A percentile compares a stretch with the other conserved stretches of the same genome.
Conservation (phyloP, 1,284 basidiomycete species). For the Neolentinus lepideus region DNA sequence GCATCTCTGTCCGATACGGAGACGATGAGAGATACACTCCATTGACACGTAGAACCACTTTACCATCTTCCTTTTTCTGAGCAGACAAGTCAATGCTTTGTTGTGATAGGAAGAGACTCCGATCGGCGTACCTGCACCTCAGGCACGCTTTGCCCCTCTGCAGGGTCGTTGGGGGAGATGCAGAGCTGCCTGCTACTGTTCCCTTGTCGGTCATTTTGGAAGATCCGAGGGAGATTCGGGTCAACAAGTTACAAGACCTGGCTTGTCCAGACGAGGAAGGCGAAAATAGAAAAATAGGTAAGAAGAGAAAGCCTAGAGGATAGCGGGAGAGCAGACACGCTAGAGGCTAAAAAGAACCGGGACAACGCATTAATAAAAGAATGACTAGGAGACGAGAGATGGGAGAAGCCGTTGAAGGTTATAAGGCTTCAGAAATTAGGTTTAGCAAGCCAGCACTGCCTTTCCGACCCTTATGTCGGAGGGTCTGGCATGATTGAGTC, state of each 20-base stretch:
- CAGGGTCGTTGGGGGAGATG: not conserved
- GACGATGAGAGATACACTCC: constrained; percentile 3
- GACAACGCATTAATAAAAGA: not conserved
- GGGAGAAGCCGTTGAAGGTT: not conserved
- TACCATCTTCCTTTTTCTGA: constrained; percentile 76
- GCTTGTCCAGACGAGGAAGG: not conserved
- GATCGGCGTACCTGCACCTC: constrained; percentile 42
- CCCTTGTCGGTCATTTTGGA: not conserved
- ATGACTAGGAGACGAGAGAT: not conserved
- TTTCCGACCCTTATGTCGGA: not conserved
- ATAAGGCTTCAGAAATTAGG: not conserved
- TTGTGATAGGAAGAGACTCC: not conserved
- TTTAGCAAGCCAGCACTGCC: not conserved
- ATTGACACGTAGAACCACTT: constrained; percentile 11
- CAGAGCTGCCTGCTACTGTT: not conserved
- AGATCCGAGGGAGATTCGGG: not conserved
- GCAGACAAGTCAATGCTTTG: constrained; percentile 9
- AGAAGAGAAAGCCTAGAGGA: not conserved
- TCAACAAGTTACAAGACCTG: not conserved
- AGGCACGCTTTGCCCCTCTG: constrained; percentile 46
- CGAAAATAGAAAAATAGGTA: not conserved
- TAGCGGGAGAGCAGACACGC: not conserved
- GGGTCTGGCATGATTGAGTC: not conserved
- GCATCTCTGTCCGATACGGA: constrained; percentile 30
- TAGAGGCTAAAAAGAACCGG: not conserved